Evolutionary conservation across 768 basidiomycete species (phyloP).

Genomic region (Tylopilus subfusipes): DNA sequence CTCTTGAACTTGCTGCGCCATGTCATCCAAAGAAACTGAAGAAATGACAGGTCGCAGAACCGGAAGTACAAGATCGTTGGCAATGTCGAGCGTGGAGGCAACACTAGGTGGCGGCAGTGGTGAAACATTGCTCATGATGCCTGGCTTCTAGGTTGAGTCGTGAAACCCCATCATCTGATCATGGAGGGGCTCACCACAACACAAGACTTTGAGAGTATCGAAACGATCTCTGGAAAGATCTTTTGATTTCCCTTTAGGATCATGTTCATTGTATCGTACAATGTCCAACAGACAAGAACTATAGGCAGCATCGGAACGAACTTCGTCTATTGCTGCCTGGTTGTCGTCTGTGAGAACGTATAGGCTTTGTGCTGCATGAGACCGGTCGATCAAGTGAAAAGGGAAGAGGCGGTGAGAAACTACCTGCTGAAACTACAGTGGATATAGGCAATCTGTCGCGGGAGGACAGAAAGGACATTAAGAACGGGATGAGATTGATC

Average conservation of each 20-base stretch:
- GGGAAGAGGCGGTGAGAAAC: conserved; percentile 8
- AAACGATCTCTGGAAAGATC: conserved; percentile 46
- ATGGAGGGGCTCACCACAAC: conserved; percentile 52
- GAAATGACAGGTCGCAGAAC: conserved; percentile 64
- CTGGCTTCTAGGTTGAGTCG: conserved; percentile 34
- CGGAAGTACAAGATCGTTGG: conserved; percentile 69
- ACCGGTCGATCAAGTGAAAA: not conserved
- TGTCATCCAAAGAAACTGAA: conserved; percentile 52
- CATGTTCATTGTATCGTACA: conserved; percentile 36
- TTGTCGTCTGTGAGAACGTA: conserved; percentile 95
- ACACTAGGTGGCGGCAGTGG: conserved; percentile 70
- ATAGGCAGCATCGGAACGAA: conserved; percentile 59
- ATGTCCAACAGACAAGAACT: conserved; percentile 65
- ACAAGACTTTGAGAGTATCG: conserved; percentile 59
- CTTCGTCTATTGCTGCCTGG: conserved; percentile 59
- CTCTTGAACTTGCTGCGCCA: conserved; percentile 46
- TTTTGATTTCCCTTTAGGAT: conserved; percentile 38
- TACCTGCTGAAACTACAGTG: conserved; percentile 81
- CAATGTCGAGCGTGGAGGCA: conserved; percentile 61
- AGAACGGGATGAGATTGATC: conserved; percentile 72
- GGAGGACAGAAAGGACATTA: conserved; percentile 84
- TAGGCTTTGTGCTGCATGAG: conserved; percentile 72
- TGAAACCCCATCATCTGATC: not conserved
- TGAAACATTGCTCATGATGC: conserved; percentile 71
- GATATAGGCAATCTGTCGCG: conserved; percentile 63